Percentiles rank a stretch among this genome's conserved stretches.
phyloP scores from a whole-genome alignment of 163 green algal genomes.

The Chlamydomonas reinhardtii region DNA sequence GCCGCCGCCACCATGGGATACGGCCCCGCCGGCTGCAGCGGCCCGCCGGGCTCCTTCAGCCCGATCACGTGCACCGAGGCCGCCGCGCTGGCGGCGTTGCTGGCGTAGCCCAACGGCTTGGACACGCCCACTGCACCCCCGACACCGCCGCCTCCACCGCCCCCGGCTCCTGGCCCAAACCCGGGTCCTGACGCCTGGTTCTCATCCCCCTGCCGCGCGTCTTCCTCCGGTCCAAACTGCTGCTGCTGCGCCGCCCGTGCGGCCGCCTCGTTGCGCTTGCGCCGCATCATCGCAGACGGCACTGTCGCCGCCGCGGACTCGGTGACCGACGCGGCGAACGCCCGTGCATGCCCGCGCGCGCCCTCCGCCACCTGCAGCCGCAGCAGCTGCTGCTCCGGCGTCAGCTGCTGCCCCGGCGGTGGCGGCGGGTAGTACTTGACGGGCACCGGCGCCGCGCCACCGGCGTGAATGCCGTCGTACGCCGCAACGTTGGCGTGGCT shows the following conservation, averaged over 20 bases:
- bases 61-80: constrained; percentile 16
- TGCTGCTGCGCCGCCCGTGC: constrained; percentile 1
- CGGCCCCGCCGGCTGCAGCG: constrained; percentile 41
- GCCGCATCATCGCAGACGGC: constrained; percentile 31
- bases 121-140: constrained; percentile 2
- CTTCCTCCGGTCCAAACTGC: not conserved
- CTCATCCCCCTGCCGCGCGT: not conserved
- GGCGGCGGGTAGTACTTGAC: constrained; percentile 45
- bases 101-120: constrained; percentile 5
- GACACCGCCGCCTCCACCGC: not conserved
- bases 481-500: not conserved
- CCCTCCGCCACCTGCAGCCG: constrained; percentile 30
- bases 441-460: not conserved
- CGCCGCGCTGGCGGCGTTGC: constrained; percentile 11
- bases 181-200: not conserved
- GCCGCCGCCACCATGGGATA: constrained; percentile 49
- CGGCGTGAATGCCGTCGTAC: constrained; percentile 31
- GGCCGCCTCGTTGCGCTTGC: not conserved
- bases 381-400: not conserved
- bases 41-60: constrained; percentile 14
- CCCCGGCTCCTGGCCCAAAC: not conserved
- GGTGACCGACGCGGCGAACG: constrained; percentile 22
- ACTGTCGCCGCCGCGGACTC: constrained; percentile 11
- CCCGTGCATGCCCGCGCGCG: constrained; percentile 1
- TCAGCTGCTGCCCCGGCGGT: not conserved